These are phyloP conservation scores for Bipolaris cookei DNA, from an alignment of 2,329 filamentous ascomycete genomes.

Conservation along the genomic window DNA sequence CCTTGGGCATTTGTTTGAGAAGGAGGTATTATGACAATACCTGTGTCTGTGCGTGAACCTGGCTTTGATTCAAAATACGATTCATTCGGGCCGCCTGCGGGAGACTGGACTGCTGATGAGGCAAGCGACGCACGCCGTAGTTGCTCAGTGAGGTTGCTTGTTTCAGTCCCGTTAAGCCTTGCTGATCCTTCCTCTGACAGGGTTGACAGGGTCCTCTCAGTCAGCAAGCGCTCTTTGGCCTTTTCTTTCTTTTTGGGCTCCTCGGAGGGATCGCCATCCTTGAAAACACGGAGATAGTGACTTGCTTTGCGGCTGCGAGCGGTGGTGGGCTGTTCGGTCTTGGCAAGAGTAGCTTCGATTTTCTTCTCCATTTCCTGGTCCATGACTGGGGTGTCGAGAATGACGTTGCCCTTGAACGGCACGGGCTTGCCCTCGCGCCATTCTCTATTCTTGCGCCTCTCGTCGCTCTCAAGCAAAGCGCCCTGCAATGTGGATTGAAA, in stretches of 20 bases:
- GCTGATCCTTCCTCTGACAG: constrained; percentile 35
- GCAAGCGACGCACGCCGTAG: constrained; percentile 30
- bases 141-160: constrained; percentile 27
- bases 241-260: constrained; percentile 59
- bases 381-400: constrained; percentile 50
- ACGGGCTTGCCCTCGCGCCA: constrained; percentile 59
- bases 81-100: constrained; percentile 23
- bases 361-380: constrained; percentile 64
- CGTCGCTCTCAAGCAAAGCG: constrained; percentile 44
- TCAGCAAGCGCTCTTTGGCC: constrained; percentile 44
- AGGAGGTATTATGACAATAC: constrained; percentile 6
- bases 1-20: constrained; percentile 1
- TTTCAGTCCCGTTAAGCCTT: constrained; percentile 13
- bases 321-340: constrained; percentile 60
- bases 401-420: constrained; percentile 47
- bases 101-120: constrained; percentile 38
- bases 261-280: constrained; percentile 64
- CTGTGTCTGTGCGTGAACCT: constrained; percentile 18
- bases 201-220: constrained; percentile 37
- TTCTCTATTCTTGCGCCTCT: constrained; percentile 55
- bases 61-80: constrained; percentile 39
- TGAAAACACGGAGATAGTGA: constrained; percentile 69
- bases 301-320: constrained; percentile 69
- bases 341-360: constrained; percentile 68
- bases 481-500: constrained; percentile 34